Evolutionary conservation across 768 basidiomycete genomes (phyloP).

Genomic region (Suillus lakei): DNA sequence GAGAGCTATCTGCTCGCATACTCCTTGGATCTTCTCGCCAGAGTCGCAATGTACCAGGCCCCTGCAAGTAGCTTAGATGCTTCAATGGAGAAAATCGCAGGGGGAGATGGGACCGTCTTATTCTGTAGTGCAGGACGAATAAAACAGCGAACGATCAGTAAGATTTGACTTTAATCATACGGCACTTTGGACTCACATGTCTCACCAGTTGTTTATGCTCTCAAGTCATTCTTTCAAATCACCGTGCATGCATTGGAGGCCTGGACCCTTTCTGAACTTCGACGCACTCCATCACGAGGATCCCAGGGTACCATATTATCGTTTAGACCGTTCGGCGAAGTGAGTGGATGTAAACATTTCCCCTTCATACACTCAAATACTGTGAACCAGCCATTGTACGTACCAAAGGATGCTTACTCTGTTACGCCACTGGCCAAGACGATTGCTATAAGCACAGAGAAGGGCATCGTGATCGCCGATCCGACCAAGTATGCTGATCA

Average conservation of each 20-base stretch:
- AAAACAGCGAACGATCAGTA: slow-evolving; percentile 60
- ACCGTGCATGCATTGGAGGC: slow-evolving; percentile 68
- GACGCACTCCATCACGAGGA: slow-evolving; percentile 41
- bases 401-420: slow-evolving; percentile 72
- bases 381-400: slow-evolving; percentile 57
- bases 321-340: slow-evolving; percentile 71
- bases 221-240: slow-evolving; percentile 63
- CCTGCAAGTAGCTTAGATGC: slow-evolving; percentile 53
- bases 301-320: slow-evolving; percentile 36
- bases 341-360: slow-evolving; percentile 36
- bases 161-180: slow-evolving; percentile 5
- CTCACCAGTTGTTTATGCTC: slow-evolving; percentile 64
- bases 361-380: slow-evolving; percentile 10
- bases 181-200: neutral
- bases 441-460: slow-evolving; percentile 67
- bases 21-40: slow-evolving; percentile 71
- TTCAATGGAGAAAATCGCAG: slow-evolving; percentile 65
- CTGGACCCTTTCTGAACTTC: slow-evolving; percentile 43
- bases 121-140: slow-evolving; percentile 64
- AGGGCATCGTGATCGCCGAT: slow-evolving; percentile 67
- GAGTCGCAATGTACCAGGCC: slow-evolving; percentile 55
- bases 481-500: slow-evolving; percentile 61
- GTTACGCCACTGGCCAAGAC: slow-evolving; percentile 64
- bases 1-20: slow-evolving; percentile 65
- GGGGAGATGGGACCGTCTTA: slow-evolving; percentile 56